A percentile compares a stretch with the other conserved stretches of the same genome.
phyloP scores from a whole-genome alignment of 2,329 filamentous ascomycete genomes.

The Ophiosphaerella narmari region DNA sequence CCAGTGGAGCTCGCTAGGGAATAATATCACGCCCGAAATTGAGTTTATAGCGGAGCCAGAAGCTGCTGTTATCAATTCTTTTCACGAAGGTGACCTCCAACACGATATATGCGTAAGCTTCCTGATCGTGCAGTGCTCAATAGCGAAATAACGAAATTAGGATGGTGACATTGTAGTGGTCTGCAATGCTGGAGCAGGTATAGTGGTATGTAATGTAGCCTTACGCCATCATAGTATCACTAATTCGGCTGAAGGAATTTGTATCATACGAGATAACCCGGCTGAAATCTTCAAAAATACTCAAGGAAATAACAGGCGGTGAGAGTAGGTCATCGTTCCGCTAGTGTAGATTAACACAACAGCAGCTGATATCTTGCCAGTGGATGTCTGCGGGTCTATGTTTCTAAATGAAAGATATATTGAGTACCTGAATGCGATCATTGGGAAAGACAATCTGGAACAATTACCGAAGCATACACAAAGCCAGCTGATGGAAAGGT shows the following conservation, averaged over 20 bases:
- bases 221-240: neutral
- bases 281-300: neutral
- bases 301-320: neutral
- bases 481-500: neutral
- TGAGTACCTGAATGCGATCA: neutral
- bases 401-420: neutral
- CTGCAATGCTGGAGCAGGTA: conserved; percentile 9
- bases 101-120: neutral
- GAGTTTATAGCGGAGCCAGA: conserved; percentile 9
- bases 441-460: neutral
- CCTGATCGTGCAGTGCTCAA: neutral
- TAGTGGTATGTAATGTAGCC: conserved; percentile 1
- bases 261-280: conserved; percentile 6
- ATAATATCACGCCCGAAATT: too few species aligned
- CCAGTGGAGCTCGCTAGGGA: too few species aligned
- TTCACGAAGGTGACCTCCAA: conserved; percentile 2
- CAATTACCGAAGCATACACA: neutral
- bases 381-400: neutral
- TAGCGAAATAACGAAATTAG: neutral
- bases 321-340: neutral
- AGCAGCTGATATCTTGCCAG: neutral
- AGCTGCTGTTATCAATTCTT: conserved; percentile 2
- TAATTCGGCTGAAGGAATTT: conserved; percentile 1
- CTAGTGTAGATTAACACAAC: too few species aligned
- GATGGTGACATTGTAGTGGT: conserved; percentile 4